A percentile compares a stretch with the other conserved stretches of the same genome.
Evolutionary conservation across 2,329 filamentous ascomycete genomes (phyloP).

Genomic region (Colletotrichum spinosum): DNA sequence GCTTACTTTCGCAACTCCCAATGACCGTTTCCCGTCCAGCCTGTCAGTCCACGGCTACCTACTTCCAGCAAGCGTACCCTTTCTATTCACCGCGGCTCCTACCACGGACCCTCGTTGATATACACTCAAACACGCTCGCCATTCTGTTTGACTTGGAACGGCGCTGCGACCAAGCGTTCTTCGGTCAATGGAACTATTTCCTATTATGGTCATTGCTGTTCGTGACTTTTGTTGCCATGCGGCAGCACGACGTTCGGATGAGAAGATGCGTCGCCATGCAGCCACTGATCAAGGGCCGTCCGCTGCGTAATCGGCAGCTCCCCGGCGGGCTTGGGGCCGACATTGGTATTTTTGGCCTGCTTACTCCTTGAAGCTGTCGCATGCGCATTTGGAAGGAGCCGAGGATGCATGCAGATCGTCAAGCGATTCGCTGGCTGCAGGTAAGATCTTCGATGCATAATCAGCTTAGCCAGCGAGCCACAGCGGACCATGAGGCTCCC

Average conservation of each 20-base stretch:
- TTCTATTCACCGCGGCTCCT: background rate
- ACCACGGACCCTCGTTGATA: conserved; percentile 17
- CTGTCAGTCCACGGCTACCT: background rate
- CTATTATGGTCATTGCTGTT: conserved; percentile 10
- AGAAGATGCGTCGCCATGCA: too few species aligned
- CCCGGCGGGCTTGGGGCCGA: conserved; percentile 13
- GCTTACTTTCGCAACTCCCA: conserved; percentile 3
- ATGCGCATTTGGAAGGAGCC: background rate
- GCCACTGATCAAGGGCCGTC: background rate
- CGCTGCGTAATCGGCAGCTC: conserved; percentile 18
- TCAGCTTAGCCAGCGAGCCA: too few species aligned
- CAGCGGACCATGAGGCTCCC: too few species aligned
- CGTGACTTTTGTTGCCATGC: conserved; percentile 26
- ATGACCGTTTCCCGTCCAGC: background rate
- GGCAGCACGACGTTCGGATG: background rate
- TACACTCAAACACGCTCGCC: conserved; percentile 19
- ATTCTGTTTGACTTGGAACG: conserved; percentile 11
- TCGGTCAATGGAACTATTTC: conserved; percentile 24
- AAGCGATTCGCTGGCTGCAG: background rate
- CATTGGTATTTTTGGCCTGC: background rate
- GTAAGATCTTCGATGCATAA: too few species aligned
- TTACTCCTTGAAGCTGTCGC: background rate
- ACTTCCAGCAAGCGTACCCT: background rate
- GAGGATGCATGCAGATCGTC: background rate
- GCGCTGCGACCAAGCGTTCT: conserved; percentile 31